Percentiles rank a stretch among this genome's conserved stretches.
phyloP scores from a whole-genome alignment of 331 rosid species.

The Prunus yedoensis region DNA sequence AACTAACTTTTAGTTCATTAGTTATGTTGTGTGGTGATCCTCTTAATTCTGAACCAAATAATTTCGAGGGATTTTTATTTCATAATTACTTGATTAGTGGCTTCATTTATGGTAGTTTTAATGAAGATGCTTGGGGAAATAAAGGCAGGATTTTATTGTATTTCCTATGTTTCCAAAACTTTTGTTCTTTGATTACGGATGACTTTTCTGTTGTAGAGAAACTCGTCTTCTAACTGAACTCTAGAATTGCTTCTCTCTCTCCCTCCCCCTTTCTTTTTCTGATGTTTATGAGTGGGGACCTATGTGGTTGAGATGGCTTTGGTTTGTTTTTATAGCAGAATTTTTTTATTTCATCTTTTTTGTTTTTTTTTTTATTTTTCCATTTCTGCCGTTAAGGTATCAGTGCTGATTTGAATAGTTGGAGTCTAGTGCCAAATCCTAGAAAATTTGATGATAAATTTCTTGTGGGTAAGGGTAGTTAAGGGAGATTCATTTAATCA shows the following conservation, averaged over 20 bases:
- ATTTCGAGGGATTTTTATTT: background rate
- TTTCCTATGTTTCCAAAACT: background rate
- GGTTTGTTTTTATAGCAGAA: background rate
- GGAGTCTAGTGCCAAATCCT: background rate
- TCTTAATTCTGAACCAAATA: background rate
- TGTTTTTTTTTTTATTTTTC: too few relatives aligned
- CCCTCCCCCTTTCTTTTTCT: too few relatives aligned
- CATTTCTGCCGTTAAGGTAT: background rate
- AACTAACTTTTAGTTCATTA: background rate
- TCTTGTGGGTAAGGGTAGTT: background rate
- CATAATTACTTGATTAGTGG: background rate
- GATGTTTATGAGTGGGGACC: background rate
- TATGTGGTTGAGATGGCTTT: background rate
- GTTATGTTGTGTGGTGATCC: background rate
- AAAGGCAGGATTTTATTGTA: background rate
- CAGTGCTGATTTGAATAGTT: background rate
- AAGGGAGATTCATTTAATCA: background rate
- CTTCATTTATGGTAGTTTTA: background rate
- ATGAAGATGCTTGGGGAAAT: background rate
- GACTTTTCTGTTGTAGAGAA: background rate
- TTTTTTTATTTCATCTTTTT: background rate
- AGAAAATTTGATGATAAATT: background rate
- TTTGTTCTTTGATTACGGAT: background rate
- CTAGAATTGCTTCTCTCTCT: background rate
- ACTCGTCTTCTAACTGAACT: background rate